A percentile compares a stretch with the other conserved stretches of the same genome.
Evolutionary conservation across 2,329 filamentous ascomycete genomes (phyloP).

Genomic region (Lachnellula occidentalis): DNA sequence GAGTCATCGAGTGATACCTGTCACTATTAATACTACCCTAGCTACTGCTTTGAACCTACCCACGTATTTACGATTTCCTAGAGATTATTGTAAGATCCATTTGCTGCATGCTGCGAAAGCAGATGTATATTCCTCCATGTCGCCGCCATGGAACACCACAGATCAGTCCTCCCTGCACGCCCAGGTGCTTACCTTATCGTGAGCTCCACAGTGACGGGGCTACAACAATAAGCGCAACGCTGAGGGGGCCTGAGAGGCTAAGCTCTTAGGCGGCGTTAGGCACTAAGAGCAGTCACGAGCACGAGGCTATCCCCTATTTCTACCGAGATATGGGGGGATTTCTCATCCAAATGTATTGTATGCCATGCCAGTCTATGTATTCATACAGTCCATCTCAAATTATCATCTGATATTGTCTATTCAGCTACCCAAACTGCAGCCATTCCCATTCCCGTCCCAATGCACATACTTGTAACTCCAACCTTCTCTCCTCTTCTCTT

Average conservation of each 20-base stretch:
- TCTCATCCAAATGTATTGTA: background rate
- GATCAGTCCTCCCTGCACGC: no score
- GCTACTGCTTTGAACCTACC: no score
- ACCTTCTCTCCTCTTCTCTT: conserved; percentile 78
- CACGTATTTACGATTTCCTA: no score
- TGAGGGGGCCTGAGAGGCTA: background rate
- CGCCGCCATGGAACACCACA: no score
- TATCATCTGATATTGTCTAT: conserved; percentile 41
- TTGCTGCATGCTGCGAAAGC: no score
- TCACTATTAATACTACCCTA: no score
- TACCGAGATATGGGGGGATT: background rate
- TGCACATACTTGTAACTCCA: conserved; percentile 91
- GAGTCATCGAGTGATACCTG: no score
- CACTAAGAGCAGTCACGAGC: background rate
- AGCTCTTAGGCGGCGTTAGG: background rate
- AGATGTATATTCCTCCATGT: no score
- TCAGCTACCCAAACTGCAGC: conserved; percentile 94
- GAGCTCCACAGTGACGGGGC: background rate
- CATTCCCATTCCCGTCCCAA: conserved; percentile 98
- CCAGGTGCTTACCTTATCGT: background rate
- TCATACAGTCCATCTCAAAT: conserved; percentile 11
- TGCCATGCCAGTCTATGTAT: conserved; percentile 8
- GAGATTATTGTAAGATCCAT: no score
- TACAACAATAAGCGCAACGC: background rate
- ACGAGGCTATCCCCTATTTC: background rate